phyloP scores from a whole-genome alignment of 2,329 filamentous ascomycete genomes.

The Fusarium miscanthi region DNA sequence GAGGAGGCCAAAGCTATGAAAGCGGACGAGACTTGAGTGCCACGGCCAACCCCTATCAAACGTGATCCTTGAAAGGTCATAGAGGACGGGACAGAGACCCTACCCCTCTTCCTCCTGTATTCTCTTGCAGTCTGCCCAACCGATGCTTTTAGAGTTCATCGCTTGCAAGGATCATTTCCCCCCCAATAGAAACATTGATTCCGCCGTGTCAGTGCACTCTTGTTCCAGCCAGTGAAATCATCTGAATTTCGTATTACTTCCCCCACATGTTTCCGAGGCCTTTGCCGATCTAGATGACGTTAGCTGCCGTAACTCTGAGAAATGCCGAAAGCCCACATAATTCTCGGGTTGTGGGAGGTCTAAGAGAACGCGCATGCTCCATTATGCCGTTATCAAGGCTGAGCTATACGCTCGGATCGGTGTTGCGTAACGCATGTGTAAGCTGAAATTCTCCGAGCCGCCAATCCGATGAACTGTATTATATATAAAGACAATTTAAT shows the following conservation, averaged over 20 bases:
- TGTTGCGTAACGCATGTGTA: neutral
- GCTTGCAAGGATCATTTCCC: too few species aligned
- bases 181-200: neutral
- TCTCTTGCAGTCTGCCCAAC: too few species aligned
- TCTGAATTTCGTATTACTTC: neutral
- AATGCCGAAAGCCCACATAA: neutral
- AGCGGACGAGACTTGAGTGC: too few species aligned
- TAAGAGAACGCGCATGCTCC: neutral
- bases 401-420: neutral
- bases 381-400: neutral
- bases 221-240: neutral
- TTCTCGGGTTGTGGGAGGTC: neutral
- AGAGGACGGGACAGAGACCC: too few species aligned
- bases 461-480: neutral
- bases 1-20: too few species aligned
- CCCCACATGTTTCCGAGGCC: neutral
- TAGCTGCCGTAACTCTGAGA: neutral
- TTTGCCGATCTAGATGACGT: neutral
- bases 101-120: too few species aligned
- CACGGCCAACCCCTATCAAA: too few species aligned
- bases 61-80: too few species aligned
- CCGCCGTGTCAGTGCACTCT: neutral
- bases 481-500: neutral
- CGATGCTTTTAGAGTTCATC: too few species aligned
- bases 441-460: neutral